phyloP scores from a whole-genome alignment of 495 filamentous ascomycete genomes.

The Letharia columbiana region DNA sequence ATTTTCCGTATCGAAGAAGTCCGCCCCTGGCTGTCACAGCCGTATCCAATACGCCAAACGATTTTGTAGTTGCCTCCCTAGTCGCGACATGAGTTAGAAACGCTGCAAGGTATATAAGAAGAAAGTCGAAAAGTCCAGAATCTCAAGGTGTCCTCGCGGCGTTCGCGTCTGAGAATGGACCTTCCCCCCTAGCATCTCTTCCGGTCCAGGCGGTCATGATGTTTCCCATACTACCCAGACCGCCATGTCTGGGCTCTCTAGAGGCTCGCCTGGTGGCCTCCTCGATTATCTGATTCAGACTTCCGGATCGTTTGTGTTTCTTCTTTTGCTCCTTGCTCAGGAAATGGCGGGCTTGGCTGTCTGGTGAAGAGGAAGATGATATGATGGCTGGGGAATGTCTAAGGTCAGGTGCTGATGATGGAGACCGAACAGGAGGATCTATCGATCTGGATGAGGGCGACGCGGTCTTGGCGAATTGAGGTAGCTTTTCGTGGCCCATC shows the following conservation, averaged over 20 bases:
- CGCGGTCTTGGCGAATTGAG: constrained; percentile 19
- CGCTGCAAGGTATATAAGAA: background rate
- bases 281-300: constrained; percentile 29
- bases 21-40: constrained; percentile 1
- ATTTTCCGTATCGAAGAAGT: background rate
- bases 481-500: constrained; percentile 25
- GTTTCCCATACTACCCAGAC: constrained; percentile 25
- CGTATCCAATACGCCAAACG: background rate
- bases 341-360: constrained; percentile 13
- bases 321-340: constrained; percentile 18
- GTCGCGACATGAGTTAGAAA: background rate
- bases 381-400: constrained; percentile 13
- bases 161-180: constrained; percentile 26
- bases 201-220: constrained; percentile 19
- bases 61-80: background rate
- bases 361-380: constrained; percentile 22
- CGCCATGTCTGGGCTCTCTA: constrained; percentile 27
- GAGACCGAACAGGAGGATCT: constrained; percentile 18
- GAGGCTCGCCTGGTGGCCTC: constrained; percentile 25
- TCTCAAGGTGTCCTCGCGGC: constrained; percentile 25
- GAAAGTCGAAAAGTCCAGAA: background rate
- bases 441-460: constrained; percentile 16
- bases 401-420: constrained; percentile 26
- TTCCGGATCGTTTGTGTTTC: constrained; percentile 27
- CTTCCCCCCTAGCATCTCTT: constrained; percentile 15